Base-by-base conservation (phyloP, 192 early-diverging fungal species). In the Gaertneriomyces sp. region DNA sequence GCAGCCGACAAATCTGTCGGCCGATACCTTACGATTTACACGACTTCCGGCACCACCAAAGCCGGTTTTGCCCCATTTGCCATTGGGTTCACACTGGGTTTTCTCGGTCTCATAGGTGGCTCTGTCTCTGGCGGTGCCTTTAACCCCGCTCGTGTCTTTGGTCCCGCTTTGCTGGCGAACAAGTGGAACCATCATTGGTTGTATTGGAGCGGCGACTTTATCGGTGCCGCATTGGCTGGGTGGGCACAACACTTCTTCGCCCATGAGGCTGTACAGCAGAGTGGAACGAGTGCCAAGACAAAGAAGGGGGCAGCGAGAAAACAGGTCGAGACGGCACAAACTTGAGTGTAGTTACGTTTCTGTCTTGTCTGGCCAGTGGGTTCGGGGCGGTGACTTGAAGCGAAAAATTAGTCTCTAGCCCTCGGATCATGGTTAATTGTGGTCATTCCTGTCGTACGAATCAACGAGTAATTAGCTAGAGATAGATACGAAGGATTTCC, bases 61-160 rank as follows among this genome's bases (percentile, higher is more conserved):
- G 81, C 84, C 56, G 84, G 84, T 42, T 86, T 86, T 57, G 84
- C 84, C 5, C 84, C 84, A 5, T 42, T 86, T 25, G 77, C 84
- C 4, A 86, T 86, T 66, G 84, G 84, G 2, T 81, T 86, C 55
- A 84, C 81, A 6, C 81, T 86, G 45, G 79, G 80, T 9, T 77
- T 80, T 64, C 68, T 76, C 16, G 64, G 79, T 47, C 66, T 86
- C 20, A 73, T 84, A 47, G 84, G 81, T 39, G 81, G 81, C 9
- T 72, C 79, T 39, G 79, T 82, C 10, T 84, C 79, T 1, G 80
- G 81, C 56, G 84, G 81, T 12, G 81, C 80, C 5, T 86, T 84
- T 74, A 86, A 86, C 69, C 84, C 84, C 12, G 84, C 84, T 5
- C 64, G 84, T 7, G 84, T 73, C 7, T 86, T 86, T 72, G 84